These are phyloP conservation scores for Kuraishia borneana DNA, from an alignment of 805 yeast genomes.

Conservation along the genomic window DNA sequence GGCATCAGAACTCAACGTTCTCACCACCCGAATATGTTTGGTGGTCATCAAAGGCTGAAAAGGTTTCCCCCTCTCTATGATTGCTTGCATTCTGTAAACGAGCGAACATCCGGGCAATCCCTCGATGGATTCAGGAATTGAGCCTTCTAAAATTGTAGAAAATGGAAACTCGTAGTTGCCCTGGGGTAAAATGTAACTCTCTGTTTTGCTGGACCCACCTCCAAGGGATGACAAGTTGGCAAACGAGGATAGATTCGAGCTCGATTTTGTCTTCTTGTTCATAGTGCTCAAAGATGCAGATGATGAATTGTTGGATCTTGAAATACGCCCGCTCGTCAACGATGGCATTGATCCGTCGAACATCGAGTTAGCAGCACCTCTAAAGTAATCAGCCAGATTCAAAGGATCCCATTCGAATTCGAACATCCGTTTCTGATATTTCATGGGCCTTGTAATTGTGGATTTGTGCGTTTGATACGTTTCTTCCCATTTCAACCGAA, in stretches of 20 bases:
- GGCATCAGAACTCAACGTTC: slow-evolving; percentile 83
- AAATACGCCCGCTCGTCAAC: slow-evolving; percentile 19
- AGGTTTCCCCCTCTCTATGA: slow-evolving; percentile 75
- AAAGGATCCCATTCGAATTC: slow-evolving; percentile 73
- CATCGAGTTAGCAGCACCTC: slow-evolving; percentile 3
- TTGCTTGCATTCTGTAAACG: slow-evolving; percentile 64
- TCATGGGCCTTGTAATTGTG: slow-evolving; percentile 29
- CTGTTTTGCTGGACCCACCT: slow-evolving; percentile 7
- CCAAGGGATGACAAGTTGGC: slow-evolving; percentile 7
- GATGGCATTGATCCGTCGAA: slow-evolving; percentile 7
- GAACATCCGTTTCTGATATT: slow-evolving; percentile 51
- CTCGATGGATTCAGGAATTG: slow-evolving; percentile 78
- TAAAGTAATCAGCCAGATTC: slow-evolving; percentile 33
- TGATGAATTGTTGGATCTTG: slow-evolving; percentile 27
- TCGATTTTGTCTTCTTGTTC: slow-evolving; percentile 26
- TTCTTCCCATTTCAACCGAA: slow-evolving; percentile 59
- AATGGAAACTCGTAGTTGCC: slow-evolving; percentile 93
- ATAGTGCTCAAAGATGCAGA: slow-evolving; percentile 24
- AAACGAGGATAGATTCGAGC: slow-evolving; percentile 12
- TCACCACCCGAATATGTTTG: slow-evolving; percentile 67
- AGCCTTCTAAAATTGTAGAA: slow-evolving; percentile 74
- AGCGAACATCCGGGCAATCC: slow-evolving; percentile 76
- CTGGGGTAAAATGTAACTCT: slow-evolving; percentile 34
- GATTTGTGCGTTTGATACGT: slow-evolving; percentile 34
- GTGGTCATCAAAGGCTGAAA: slow-evolving; percentile 51